Base-by-base conservation (phyloP, 805 yeast genomes). In the Saturnispora zaruensis region DNA sequence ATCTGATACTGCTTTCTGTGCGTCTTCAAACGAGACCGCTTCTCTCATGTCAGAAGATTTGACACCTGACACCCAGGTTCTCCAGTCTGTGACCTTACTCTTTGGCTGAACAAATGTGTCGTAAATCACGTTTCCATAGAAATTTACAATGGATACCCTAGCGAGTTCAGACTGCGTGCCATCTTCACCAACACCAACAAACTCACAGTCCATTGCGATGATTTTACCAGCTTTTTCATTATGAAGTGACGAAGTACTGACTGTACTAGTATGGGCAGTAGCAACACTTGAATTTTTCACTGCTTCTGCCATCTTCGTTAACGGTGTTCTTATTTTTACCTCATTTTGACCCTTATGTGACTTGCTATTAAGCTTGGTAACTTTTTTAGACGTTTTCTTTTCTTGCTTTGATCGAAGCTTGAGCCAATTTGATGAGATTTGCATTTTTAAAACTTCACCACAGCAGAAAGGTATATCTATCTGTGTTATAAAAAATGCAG, bases 1-100 rank as follows among this genome's bases (percentile, higher is more conserved):
- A 1, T 76, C 72, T 0, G 78, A 63, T 0, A 79, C 82, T 45
- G 66, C 68, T 23, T 67, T 55, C 61, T 84, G 95, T 0, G 91
- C 95, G 23, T 78, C 77, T 55, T 76, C 72, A 58, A 85, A 84
- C 1, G 78, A 53, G 0, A 83, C 73, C 0, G 96, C 96, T 40
- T 71, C 64, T 26, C 69, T 68, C 85, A 90, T 80, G 60, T 83
- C 78, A 2, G 67, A 64, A 0, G 96, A 87, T 2, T 81, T 71
- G 3, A 90, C 77, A 24, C 98, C 98, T 65, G 91, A 82, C 20
- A 88, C 95, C 84, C 89, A 81, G 0, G 97, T 90, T 64, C 97
- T 74, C 90, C 93, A 90, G 59, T 90, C 95, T 0, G 90, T 82
- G 2, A 90, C 95, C 49, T 68, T 70, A 58, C 83, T 89, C 30